Conservation (phyloP, 2,329 filamentous ascomycete genomes). For the Epichloe baconii region DNA sequence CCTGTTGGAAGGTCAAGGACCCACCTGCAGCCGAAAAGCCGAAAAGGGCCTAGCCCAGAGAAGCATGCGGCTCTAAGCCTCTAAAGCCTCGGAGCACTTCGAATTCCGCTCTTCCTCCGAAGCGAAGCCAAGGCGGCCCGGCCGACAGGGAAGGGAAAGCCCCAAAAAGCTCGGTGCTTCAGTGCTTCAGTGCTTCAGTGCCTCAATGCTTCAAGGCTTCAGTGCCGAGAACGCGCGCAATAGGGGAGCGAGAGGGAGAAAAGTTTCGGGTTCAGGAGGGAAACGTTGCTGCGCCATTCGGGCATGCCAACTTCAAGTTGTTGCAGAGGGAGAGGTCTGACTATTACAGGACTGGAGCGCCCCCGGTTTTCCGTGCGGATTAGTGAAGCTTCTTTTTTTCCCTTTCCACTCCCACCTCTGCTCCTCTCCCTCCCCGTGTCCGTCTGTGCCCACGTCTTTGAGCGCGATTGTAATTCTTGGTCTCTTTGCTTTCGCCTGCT, state of each 20-base stretch:
- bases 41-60: too few relatives aligned
- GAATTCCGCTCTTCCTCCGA: conserved; percentile 11
- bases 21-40: too few relatives aligned
- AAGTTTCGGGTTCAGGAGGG: too few relatives aligned
- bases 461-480: not conserved
- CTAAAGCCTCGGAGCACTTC: conserved; percentile 11
- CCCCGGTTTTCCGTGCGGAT: not conserved
- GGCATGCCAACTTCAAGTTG: too few relatives aligned
- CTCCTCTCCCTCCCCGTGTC: not conserved
- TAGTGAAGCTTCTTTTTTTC: not conserved
- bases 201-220: not conserved
- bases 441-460: not conserved
- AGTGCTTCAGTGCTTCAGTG: not conserved
- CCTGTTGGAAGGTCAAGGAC: too few relatives aligned
- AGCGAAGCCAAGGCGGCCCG: conserved; percentile 4
- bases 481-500: conserved; percentile 3
- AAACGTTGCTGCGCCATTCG: too few relatives aligned
- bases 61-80: not conserved
- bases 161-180: not conserved
- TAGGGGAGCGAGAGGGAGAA: too few relatives aligned
- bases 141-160: not conserved
- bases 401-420: not conserved
- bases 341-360: too few relatives aligned
- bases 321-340: too few relatives aligned
- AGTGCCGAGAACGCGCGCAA: too few relatives aligned